These are phyloP conservation scores for Tetrahymena malaccensis DNA, from an alignment of 73 alveolate genomes.

Conservation along the genomic window DNA sequence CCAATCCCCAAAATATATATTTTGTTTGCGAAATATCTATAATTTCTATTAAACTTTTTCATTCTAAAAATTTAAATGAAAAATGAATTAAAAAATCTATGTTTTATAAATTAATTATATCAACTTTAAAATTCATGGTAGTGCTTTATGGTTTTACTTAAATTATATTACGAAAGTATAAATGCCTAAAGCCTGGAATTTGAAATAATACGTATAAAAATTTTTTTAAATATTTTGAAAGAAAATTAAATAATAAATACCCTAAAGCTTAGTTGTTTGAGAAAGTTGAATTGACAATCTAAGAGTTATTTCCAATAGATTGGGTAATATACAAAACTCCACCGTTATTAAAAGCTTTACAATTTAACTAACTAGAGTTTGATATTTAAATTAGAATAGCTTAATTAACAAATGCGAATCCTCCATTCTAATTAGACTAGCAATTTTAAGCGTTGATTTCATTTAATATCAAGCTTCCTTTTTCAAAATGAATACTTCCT, in stretches of 20 bases:
- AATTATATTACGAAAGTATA: too few species aligned
- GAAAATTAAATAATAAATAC: neutral
- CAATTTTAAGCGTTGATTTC: neutral
- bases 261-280: neutral
- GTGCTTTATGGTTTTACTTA: too few species aligned
- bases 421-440: neutral
- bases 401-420: neutral
- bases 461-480: neutral
- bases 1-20: too few species aligned
- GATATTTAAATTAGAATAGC: neutral
- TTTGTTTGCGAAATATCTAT: too few species aligned
- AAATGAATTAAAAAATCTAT: too few species aligned
- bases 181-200: too few species aligned
- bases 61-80: too few species aligned
- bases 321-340: neutral
- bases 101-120: too few species aligned
- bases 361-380: neutral
- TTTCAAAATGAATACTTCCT: neutral
- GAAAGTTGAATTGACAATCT: neutral
- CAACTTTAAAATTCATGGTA: too few species aligned
- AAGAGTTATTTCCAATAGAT: neutral
- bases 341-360: neutral
- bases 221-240: too few species aligned
- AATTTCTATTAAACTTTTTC: too few species aligned
- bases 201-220: too few species aligned